Conservation (phyloP, 2,329 filamentous ascomycete genomes). For the Cladosporium velox region DNA sequence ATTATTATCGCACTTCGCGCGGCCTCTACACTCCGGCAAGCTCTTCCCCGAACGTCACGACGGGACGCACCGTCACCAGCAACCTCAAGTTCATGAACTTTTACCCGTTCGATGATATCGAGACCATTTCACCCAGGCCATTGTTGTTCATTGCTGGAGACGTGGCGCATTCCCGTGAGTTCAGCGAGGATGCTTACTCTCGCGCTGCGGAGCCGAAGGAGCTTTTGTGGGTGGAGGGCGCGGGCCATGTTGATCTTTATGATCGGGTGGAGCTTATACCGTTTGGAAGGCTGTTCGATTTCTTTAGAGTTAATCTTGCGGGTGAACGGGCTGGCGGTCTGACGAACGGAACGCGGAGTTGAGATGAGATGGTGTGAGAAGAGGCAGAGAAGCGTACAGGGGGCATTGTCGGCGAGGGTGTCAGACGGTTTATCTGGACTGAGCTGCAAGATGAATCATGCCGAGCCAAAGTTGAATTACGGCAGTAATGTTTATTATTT, state of each 20-base stretch:
- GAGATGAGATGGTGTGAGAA: background rate
- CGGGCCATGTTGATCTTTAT: constrained; percentile 20
- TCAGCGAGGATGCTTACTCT: constrained; percentile 21
- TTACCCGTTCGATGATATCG: constrained; percentile 23
- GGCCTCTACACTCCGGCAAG: constrained; percentile 14
- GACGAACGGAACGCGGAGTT: background rate
- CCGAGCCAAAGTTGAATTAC: too few species aligned
- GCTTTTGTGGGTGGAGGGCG: constrained; percentile 14
- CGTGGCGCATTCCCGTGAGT: constrained; percentile 20
- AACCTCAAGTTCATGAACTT: constrained; percentile 22
- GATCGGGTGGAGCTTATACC: constrained; percentile 22
- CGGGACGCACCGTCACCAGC: constrained; percentile 4
- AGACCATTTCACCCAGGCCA: constrained; percentile 22
- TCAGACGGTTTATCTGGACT: too few species aligned
- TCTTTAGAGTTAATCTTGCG: constrained; percentile 7
- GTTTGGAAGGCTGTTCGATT: constrained; percentile 5
- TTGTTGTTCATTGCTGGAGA: constrained; percentile 19
- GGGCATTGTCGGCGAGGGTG: background rate
- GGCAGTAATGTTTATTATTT: background rate
- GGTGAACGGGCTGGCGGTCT: background rate
- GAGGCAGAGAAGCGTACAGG: background rate
- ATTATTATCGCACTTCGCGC: constrained; percentile 22
- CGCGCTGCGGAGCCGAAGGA: constrained; percentile 22
- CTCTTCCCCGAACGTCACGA: constrained; percentile 19
- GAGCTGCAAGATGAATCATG: too few species aligned